phyloP scores from a whole-genome alignment of 1,284 basidiomycete genomes.

The Sphagnurus paluster region DNA sequence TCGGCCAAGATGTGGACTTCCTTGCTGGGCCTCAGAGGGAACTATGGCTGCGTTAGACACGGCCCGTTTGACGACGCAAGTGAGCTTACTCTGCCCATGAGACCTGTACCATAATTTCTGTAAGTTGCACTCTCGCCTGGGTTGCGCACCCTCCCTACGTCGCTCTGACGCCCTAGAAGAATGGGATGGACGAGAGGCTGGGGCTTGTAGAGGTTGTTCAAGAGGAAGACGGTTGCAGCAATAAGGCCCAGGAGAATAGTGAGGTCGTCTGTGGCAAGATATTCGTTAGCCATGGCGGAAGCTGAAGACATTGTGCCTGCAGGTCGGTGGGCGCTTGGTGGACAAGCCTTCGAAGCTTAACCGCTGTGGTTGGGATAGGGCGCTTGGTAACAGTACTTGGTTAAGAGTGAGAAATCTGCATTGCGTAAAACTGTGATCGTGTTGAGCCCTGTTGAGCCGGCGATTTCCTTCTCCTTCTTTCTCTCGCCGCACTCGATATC shows the following conservation, averaged over 20 bases:
- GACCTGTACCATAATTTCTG: slow-evolving; percentile 79
- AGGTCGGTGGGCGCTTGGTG: not conserved
- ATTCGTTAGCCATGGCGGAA: slow-evolving; percentile 45
- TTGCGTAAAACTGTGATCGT: slow-evolving; percentile 17
- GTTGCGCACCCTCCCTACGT: slow-evolving; percentile 75
- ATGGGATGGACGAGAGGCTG: slow-evolving; percentile 83
- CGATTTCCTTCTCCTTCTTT: slow-evolving; percentile 7
- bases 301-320: slow-evolving; percentile 25
- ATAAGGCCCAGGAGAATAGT: slow-evolving; percentile 74
- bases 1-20: slow-evolving; percentile 68
- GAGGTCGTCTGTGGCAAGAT: slow-evolving; percentile 72
- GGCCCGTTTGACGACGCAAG: not conserved
- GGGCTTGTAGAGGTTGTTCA: slow-evolving; percentile 74
- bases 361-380: no score
- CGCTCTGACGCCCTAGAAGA: slow-evolving; percentile 78
- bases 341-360: no score
- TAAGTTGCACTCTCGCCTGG: slow-evolving; percentile 76
- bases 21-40: slow-evolving; percentile 68
- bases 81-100: slow-evolving; percentile 67
- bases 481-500: not conserved
- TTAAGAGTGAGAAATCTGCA: slow-evolving; percentile 9
- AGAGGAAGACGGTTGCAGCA: slow-evolving; percentile 69
- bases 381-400: no score
- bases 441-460: not conserved
- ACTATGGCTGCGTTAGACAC: slow-evolving; percentile 42